Conservation (phyloP, 2,329 filamentous ascomycete genomes). For the Fusarium sp. region DNA sequence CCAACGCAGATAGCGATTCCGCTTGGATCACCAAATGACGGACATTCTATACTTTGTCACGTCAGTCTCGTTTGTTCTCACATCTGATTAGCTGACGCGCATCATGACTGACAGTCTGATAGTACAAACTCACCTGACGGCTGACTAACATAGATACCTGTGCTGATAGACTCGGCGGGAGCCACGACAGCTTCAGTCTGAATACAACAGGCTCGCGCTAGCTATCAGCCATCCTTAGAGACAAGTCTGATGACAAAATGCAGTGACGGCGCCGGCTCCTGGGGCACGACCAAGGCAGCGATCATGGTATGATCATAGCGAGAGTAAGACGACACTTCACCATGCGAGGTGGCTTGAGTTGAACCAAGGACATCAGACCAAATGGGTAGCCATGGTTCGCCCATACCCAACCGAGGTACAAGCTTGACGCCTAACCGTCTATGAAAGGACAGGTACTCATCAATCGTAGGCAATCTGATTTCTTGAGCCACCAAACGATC, state of each 20-base stretch:
- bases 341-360: background rate
- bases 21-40: background rate
- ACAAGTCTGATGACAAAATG: too few species aligned
- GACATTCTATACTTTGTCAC: too few species aligned
- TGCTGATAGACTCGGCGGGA: background rate
- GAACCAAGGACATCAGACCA: background rate
- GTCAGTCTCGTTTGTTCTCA: background rate
- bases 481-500: background rate
- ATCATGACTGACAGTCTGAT: too few species aligned
- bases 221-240: too few species aligned
- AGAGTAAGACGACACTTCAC: background rate
- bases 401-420: slow-evolving; percentile 2
- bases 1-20: background rate
- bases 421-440: background rate
- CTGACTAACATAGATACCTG: background rate
- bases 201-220: background rate
- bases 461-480: background rate
- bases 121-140: background rate
- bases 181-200: background rate
- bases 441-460: slow-evolving; percentile 6
- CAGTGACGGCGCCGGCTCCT: background rate
- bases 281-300: background rate
- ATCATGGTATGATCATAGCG: background rate
- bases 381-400: background rate
- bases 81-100: background rate